Conservation (phyloP, 2,329 filamentous ascomycete species). For the Ophiobolus disseminans region DNA sequence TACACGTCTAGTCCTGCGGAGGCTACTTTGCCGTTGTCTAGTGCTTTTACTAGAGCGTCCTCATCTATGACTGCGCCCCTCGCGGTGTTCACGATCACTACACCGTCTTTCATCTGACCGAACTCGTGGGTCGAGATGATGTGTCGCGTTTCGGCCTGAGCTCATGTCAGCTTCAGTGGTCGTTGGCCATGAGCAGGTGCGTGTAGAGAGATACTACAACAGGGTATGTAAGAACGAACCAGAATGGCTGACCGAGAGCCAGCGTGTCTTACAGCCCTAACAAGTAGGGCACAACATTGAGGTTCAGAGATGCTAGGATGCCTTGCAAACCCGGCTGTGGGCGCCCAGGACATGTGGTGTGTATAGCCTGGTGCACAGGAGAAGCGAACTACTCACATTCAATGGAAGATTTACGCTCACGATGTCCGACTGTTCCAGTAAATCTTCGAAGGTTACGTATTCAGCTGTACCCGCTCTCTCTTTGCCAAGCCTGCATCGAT, state of each 20-base stretch:
- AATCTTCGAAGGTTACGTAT: slow-evolving; percentile 76
- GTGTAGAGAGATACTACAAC: neutral
- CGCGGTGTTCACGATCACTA: slow-evolving; percentile 82
- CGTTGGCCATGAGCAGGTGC: too few species aligned
- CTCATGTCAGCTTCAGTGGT: slow-evolving; percentile 6
- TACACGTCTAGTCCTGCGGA: slow-evolving; percentile 81
- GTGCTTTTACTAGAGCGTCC: slow-evolving; percentile 75
- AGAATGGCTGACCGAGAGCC: too few species aligned
- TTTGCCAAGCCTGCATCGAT: slow-evolving; percentile 66
- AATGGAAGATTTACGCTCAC: slow-evolving; percentile 81
- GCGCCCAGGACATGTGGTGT: too few species aligned
- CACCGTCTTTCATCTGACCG: slow-evolving; percentile 76
- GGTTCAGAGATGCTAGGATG: too few species aligned
- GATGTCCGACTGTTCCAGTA: slow-evolving; percentile 75
- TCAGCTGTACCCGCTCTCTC: slow-evolving; percentile 65
- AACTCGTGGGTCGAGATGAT: slow-evolving; percentile 77
- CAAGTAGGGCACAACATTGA: too few species aligned
- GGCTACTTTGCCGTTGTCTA: slow-evolving; percentile 72
- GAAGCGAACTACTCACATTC: slow-evolving; percentile 71
- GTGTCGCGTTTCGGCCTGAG: slow-evolving; percentile 69
- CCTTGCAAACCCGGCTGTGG: too few species aligned
- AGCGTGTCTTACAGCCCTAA: too few species aligned
- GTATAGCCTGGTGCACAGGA: too few species aligned
- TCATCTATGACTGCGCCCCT: slow-evolving; percentile 85
- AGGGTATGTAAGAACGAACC: slow-evolving; percentile 1